Conservation (phyloP, 768 basidiomycete genomes). For the Cyathus striatus region DNA sequence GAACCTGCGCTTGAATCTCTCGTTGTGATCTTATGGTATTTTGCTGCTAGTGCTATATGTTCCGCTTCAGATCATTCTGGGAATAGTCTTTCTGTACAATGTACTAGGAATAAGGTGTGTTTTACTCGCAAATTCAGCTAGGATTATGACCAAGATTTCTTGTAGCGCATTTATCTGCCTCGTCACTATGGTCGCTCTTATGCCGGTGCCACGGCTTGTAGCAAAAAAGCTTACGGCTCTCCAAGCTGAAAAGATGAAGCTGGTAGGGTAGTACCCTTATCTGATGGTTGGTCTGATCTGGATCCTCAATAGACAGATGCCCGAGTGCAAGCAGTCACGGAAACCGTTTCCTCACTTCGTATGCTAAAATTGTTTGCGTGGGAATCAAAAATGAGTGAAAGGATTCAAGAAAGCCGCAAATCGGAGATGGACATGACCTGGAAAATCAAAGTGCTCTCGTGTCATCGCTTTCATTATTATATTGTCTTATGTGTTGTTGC, state of each 20-base stretch:
- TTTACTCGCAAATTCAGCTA: not conserved
- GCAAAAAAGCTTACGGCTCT: constrained; percentile 45
- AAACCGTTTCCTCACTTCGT: constrained; percentile 53
- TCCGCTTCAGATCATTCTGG: constrained; percentile 27
- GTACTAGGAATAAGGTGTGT: constrained; percentile 34
- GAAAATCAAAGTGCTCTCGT: constrained; percentile 31
- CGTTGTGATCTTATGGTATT: too few species aligned
- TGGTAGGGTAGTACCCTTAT: constrained; percentile 38
- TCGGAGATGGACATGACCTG: constrained; percentile 56
- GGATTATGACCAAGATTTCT: not conserved
- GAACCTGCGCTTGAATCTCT: not conserved
- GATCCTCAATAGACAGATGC: not conserved
- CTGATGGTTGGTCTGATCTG: not conserved
- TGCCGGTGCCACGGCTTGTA: constrained; percentile 61
- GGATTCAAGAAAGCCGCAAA: constrained; percentile 53
- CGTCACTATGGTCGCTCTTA: constrained; percentile 40
- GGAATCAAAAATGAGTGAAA: constrained; percentile 52
- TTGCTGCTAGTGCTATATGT: constrained; percentile 7
- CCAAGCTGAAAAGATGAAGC: constrained; percentile 52
- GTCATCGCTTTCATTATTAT: constrained; percentile 7
- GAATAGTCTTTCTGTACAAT: constrained; percentile 31
- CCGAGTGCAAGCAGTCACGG: constrained; percentile 44
- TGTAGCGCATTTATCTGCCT: constrained; percentile 52
- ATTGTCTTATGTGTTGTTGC: constrained; percentile 34
- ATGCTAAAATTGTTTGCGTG: constrained; percentile 76